phyloP scores from a whole-genome alignment of 345 rosid genomes.

The Kernera saxatilis region DNA sequence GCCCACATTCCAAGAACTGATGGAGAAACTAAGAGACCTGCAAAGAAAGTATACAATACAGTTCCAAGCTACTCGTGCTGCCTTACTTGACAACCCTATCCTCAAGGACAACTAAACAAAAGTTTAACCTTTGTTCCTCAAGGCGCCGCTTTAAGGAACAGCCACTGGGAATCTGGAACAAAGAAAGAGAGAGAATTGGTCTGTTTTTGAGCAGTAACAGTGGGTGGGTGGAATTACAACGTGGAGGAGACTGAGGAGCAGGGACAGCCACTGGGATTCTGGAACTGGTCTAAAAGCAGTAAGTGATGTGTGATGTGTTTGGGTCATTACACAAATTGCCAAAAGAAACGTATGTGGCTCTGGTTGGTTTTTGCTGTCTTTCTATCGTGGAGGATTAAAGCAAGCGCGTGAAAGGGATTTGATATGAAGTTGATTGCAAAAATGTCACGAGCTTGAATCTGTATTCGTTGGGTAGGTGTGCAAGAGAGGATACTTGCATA shows the following conservation, averaged over 20 bases:
- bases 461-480: conserved; percentile 6
- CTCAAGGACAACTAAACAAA: conserved; percentile 37
- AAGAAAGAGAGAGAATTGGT: background rate
- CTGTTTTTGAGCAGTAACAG: conserved; percentile 6
- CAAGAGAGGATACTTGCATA: background rate
- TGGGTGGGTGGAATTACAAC: conserved; percentile 5
- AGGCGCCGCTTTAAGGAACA: background rate
- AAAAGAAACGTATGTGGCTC: background rate
- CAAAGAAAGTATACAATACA: conserved; percentile 61
- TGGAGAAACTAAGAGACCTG: conserved; percentile 74
- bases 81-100: conserved; percentile 39
- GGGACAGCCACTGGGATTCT: background rate
- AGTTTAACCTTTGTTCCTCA: background rate
- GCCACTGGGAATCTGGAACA: too few relatives aligned
- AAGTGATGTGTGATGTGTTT: background rate
- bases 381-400: conserved; percentile 1
- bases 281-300: background rate
- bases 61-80: conserved; percentile 64
- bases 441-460: background rate
- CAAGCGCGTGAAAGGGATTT: conserved; percentile 1
- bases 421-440: conserved; percentile 3
- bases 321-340: conserved; percentile 11
- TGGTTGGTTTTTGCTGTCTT: conserved; percentile 9
- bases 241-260: conserved; percentile 17
- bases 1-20: conserved; percentile 81